phyloP scores from a whole-genome alignment of 1,284 basidiomycete genomes.

The Heterobasidion parviporum region DNA sequence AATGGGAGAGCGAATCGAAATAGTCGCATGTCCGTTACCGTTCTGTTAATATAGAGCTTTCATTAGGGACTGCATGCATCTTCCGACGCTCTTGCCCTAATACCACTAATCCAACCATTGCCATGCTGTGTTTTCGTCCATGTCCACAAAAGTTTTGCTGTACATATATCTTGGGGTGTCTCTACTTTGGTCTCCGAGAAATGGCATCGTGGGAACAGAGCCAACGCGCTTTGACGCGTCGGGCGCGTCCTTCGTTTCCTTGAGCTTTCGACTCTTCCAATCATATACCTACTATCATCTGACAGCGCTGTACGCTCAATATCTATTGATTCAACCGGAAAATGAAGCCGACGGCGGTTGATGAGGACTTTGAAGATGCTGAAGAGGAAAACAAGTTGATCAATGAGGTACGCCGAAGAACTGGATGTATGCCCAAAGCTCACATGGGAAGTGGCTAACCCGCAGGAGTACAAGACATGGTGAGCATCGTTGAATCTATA shows the following conservation, averaged over 20 bases:
- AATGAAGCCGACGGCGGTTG: conserved; percentile 50
- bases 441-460: conserved; percentile 1
- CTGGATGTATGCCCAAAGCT: background rate
- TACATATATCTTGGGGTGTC: background rate
- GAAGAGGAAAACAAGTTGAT: conserved; percentile 88
- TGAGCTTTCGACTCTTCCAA: too few relatives aligned
- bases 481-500: conserved; percentile 19
- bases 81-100: background rate
- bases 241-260: too few relatives aligned
- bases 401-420: conserved; percentile 60
- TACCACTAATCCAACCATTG: background rate
- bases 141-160: too few relatives aligned
- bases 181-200: background rate
- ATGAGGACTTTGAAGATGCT: conserved; percentile 74
- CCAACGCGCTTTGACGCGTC: background rate
- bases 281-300: too few relatives aligned
- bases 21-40: conserved; percentile 17
- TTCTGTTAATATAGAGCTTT: conserved; percentile 10
- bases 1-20: conserved; percentile 61
- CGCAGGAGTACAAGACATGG: conserved; percentile 80
- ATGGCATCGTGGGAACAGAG: background rate
- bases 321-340: too few relatives aligned
- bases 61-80: background rate
- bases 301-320: too few relatives aligned
- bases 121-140: background rate